Base-by-base conservation (phyloP, 2,329 filamentous ascomycete genomes). In the Neonectria ditissima region DNA sequence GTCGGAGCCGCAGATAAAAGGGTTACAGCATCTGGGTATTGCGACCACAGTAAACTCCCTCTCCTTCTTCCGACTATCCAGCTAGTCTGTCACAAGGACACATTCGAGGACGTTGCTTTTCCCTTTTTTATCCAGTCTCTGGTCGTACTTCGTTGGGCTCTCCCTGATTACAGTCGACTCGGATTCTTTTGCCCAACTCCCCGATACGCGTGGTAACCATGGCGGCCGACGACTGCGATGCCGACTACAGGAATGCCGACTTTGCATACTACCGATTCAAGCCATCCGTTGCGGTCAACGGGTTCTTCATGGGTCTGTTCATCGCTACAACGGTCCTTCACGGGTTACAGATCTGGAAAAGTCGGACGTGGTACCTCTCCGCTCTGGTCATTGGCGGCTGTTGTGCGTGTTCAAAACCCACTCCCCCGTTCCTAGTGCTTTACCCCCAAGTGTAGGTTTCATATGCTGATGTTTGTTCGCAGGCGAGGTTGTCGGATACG, bases 401-500 rank as follows among this genome's bases (percentile, higher is more conserved):
- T n/a, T n/a, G n/a, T n/a, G n/a, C n/a, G n/a, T n/a, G n/a, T n/a
- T n/a, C n/a, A n/a, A n/a, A n/a, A n/a, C n/a, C n/a, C n/a, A n/a
- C n/a, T n/a, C n/a, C n/a, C 3, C 8, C 30, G 8, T 34, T 11
- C 30, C 9, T 34, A 10, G n/a, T 28, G 6, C 43, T 34, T 18
- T 18, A 2, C 6, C 37, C 2, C 13, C 26, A 26, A 26, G n/a
- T 6, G n/a, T n/a, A 13, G 9, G 41, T n/a, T 18, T 11, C 10
- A 43, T 18, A n/a, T 9, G n/a, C 41, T 54, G n/a, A 62, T 32
- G 14, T 9, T 6, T 20, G n/a, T 13, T 44, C 18, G 22, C 4
- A 76, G 74, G 65, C 6, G 73, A 77, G 59, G 55, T 66, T 16
- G 65, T 75, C 8, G 74, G 74, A 54, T 88, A 87, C 67, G 74